phyloP scores from a whole-genome alignment of 139 green algal species.

The Tetradesmus lagerheimii region DNA sequence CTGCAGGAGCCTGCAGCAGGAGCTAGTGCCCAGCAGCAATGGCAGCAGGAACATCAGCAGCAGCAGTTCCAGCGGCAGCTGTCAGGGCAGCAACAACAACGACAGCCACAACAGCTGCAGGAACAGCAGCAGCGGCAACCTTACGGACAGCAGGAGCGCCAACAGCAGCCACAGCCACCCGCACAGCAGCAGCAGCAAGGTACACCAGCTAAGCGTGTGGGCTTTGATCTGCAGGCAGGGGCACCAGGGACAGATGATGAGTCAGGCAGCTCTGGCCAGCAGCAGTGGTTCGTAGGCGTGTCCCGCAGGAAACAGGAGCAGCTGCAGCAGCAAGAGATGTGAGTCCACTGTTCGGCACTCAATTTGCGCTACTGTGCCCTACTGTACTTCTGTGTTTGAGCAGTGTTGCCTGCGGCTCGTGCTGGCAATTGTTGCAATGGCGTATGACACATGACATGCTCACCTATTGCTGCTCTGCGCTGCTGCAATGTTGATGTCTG shows the following conservation, averaged over 20 bases:
- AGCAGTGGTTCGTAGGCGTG: constrained; percentile 49
- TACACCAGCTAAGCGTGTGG: constrained; percentile 22
- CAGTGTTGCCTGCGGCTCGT: too few relatives aligned
- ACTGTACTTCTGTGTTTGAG: neutral
- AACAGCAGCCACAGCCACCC: neutral
- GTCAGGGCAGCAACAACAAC: neutral
- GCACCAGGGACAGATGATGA: neutral
- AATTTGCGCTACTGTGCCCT: too few relatives aligned
- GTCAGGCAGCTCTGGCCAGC: neutral
- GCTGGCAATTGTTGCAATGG: too few relatives aligned
- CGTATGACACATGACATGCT: neutral
- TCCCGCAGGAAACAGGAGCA: constrained; percentile 62
- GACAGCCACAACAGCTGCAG: constrained; percentile 4
- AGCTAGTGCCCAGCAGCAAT: neutral
- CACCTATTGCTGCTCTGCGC: neutral
- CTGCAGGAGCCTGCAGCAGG: neutral
- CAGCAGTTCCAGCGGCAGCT: neutral
- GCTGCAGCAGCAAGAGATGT: constrained; percentile 48
- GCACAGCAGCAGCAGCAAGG: neutral
- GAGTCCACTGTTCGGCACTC: too few relatives aligned
- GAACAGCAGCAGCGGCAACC: neutral
- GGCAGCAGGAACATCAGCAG: neutral
- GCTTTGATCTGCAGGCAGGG: constrained; percentile 14
- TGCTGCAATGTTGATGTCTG: neutral
- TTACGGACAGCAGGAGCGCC: neutral